phyloP scores from a whole-genome alignment of 208 protist species.

The Trypanosoma vivax region DNA sequence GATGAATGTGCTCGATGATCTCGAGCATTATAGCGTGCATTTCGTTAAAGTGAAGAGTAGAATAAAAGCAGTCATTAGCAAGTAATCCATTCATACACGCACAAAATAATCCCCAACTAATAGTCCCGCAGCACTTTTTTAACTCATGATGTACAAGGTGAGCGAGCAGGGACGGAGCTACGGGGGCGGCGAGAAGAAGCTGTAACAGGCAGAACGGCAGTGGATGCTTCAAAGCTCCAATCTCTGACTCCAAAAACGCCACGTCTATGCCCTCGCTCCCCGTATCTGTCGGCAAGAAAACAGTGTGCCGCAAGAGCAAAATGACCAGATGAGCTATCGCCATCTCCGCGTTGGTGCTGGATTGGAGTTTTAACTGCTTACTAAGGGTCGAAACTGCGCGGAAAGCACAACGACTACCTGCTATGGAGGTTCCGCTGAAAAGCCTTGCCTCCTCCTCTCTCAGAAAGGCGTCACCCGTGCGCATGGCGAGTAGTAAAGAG shows the following conservation, averaged over 20 bases:
- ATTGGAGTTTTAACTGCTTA: background rate
- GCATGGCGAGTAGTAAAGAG: slow-evolving; percentile 8
- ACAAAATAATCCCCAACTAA: slow-evolving; percentile 24
- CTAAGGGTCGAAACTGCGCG: slow-evolving; percentile 4
- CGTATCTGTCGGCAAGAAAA: background rate
- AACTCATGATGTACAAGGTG: slow-evolving; percentile 25
- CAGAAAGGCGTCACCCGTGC: slow-evolving; percentile 21
- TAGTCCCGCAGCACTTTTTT: slow-evolving; percentile 1
- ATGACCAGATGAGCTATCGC: slow-evolving; percentile 2
- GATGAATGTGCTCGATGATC: slow-evolving; percentile 14
- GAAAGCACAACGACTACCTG: slow-evolving; percentile 18
- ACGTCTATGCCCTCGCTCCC: background rate
- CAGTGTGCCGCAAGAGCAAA: slow-evolving; percentile 3
- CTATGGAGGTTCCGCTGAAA: slow-evolving; percentile 22
- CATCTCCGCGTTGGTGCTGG: background rate
- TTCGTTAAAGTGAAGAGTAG: slow-evolving; percentile 19
- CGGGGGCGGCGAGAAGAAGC: slow-evolving; percentile 2
- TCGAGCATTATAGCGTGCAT: slow-evolving; percentile 43
- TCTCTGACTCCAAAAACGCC: background rate
- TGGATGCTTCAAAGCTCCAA: slow-evolving; percentile 1
- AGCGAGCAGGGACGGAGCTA: slow-evolving; percentile 3
- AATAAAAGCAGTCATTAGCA: slow-evolving; percentile 71
- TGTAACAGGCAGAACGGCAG: slow-evolving; percentile 13
- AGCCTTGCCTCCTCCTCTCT: slow-evolving; percentile 14
- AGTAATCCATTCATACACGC: slow-evolving; percentile 41